phyloP scores from a whole-genome alignment of 2,329 filamentous ascomycete species.

The Rhynchosporium graminicola region DNA sequence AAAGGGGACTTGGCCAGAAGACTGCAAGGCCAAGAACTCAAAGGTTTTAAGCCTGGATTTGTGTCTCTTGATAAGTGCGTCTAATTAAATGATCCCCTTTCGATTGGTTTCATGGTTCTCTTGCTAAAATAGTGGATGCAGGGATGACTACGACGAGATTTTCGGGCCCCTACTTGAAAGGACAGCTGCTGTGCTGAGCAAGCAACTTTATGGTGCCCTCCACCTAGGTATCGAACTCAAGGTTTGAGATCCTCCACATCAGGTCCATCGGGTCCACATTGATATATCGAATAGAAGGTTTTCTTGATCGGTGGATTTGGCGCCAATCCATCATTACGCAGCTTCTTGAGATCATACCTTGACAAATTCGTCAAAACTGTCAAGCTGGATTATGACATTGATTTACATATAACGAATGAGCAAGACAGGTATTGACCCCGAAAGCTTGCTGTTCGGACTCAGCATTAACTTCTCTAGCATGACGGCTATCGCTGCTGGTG shows the following conservation, averaged over 20 bases:
- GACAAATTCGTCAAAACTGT: neutral
- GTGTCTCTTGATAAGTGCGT: neutral
- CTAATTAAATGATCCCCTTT: neutral
- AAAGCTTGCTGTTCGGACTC: neutral
- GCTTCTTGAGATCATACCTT: constrained; percentile 22
- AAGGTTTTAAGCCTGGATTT: neutral
- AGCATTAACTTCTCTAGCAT: neutral
- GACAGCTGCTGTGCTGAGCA: neutral
- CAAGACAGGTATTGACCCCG: constrained; percentile 4
- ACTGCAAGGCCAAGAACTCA: neutral
- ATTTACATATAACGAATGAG: constrained; percentile 14
- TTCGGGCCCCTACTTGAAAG: neutral
- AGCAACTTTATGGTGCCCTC: constrained; percentile 4
- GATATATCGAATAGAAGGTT: constrained; percentile 21
- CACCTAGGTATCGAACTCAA: neutral
- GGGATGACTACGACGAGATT: constrained; percentile 4
- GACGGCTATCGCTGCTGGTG: neutral
- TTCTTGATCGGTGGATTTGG: constrained; percentile 34
- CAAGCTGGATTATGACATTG: constrained; percentile 7
- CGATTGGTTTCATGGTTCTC: neutral
- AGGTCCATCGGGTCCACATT: neutral
- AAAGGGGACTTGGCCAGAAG: neutral
- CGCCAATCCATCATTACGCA: constrained; percentile 25
- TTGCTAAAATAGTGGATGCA: neutral
- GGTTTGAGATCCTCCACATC: neutral